Evolutionary conservation across 2,329 filamentous ascomycete species (phyloP).

Genomic region (Samsoniella hepiali): DNA sequence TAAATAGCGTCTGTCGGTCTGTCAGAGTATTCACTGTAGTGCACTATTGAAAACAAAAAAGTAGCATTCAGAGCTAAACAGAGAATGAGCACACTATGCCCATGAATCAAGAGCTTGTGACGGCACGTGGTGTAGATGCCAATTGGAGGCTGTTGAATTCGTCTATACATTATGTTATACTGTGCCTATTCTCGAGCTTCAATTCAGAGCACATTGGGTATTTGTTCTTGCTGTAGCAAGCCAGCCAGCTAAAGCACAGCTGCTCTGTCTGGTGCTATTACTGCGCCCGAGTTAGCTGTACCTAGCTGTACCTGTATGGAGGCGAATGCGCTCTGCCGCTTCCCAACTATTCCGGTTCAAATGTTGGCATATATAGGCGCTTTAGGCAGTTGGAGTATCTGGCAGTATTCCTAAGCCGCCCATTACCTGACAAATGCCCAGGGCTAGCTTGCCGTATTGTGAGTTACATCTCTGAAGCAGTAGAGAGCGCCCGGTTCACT

Average conservation of each 20-base stretch:
- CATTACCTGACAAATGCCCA: not conserved
- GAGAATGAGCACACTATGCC: too few relatives aligned
- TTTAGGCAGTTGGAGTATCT: not conserved
- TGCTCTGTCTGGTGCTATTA: too few relatives aligned
- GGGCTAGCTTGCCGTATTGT: too few relatives aligned
- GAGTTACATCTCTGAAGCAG: not conserved
- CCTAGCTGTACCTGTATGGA: not conserved
- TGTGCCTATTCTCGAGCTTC: not conserved
- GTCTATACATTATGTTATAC: not conserved
- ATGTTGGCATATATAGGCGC: not conserved
- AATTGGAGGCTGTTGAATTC: not conserved
- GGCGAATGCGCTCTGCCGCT: not conserved
- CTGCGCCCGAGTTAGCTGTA: too few relatives aligned
- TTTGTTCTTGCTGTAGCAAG: not conserved
- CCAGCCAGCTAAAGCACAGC: not conserved
- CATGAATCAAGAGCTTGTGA: not conserved
- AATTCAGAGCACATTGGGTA: not conserved
- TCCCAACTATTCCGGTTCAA: not conserved
- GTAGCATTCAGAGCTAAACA: not conserved
- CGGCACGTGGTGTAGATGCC: not conserved
- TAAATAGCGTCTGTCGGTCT: too few relatives aligned
- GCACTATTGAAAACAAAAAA: not conserved
- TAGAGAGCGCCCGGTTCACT: not conserved
- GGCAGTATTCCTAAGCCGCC: not conserved
- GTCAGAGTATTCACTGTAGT: too few relatives aligned